phyloP scores from a whole-genome alignment of 225 moss, liverwort and hornwort species.

The Rhytidiadelphus loreus region DNA sequence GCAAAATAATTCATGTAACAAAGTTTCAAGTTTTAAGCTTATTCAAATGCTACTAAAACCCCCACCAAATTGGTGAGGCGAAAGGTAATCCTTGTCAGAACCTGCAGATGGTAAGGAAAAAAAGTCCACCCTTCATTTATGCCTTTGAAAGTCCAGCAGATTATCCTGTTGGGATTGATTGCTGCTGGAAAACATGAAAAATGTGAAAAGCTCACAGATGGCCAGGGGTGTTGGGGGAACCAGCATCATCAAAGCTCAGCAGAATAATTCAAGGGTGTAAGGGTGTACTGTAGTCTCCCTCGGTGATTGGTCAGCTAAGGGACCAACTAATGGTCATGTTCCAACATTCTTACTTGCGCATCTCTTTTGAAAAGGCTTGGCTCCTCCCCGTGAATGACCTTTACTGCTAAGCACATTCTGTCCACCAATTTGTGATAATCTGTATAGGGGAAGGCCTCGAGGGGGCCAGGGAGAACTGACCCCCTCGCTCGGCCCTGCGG shows the following conservation, averaged over 20 bases:
- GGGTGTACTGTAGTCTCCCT: constrained; percentile 9
- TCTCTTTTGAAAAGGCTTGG: constrained; percentile 30
- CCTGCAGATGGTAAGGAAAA: background rate
- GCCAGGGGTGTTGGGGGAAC: background rate
- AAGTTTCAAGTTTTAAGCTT: too few species aligned
- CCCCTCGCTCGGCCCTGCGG: too few species aligned
- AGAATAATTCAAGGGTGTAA: constrained; percentile 6
- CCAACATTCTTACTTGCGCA: constrained; percentile 12
- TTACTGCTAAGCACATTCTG: constrained; percentile 7
- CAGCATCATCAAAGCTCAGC: constrained; percentile 27
- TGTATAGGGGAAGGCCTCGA: too few species aligned
- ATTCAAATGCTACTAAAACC: too few species aligned
- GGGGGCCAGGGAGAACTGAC: too few species aligned
- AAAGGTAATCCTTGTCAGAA: background rate
- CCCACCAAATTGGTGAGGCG: too few species aligned
- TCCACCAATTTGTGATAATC: constrained; percentile 44
- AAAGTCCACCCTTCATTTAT: background rate
- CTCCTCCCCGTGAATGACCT: constrained; percentile 9
- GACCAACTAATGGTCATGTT: constrained; percentile 5
- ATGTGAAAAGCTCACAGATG: background rate
- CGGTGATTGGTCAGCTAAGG: background rate
- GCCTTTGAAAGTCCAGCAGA: background rate
- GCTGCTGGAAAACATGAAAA: background rate
- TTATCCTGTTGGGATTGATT: background rate
- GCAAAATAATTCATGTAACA: too few species aligned